These are phyloP conservation scores for Orbilia blumenaviensis DNA, from an alignment of 2,329 filamentous ascomycete species.

Conservation along the genomic window DNA sequence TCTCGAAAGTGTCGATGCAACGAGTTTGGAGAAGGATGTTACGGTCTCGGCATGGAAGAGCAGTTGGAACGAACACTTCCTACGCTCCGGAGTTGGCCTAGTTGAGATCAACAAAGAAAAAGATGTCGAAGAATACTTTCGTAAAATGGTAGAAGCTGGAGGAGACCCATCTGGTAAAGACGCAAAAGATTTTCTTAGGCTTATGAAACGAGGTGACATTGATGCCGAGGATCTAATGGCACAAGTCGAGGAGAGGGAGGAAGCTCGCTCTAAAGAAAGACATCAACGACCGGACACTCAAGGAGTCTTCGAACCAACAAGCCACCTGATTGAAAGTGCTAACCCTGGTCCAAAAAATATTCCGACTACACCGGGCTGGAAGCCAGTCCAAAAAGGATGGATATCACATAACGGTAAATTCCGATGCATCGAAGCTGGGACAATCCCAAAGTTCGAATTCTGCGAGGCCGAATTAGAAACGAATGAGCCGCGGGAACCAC, in stretches of 20 bases:
- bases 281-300: not conserved
- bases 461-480: not conserved
- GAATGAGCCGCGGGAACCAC: not conserved
- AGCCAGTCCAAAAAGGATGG: slow-evolving; percentile 23
- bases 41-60: not conserved
- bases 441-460: slow-evolving; percentile 29
- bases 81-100: not conserved
- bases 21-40: not conserved
- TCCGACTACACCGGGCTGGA: slow-evolving; percentile 10
- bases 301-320: not conserved
- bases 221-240: slow-evolving; percentile 4
- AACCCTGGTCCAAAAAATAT: not conserved
- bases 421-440: slow-evolving; percentile 14
- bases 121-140: not conserved
- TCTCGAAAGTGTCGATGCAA: not conserved
- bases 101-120: not conserved
- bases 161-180: not conserved
- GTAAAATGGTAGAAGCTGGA: not conserved
- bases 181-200: not conserved
- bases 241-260: not conserved
- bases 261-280: not conserved
- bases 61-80: not conserved
- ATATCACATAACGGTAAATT: slow-evolving; percentile 20
- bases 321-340: not conserved
- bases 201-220: slow-evolving; percentile 2